Conservation (phyloP, 1,284 basidiomycete genomes). For the Afroboletus lepidellus region DNA sequence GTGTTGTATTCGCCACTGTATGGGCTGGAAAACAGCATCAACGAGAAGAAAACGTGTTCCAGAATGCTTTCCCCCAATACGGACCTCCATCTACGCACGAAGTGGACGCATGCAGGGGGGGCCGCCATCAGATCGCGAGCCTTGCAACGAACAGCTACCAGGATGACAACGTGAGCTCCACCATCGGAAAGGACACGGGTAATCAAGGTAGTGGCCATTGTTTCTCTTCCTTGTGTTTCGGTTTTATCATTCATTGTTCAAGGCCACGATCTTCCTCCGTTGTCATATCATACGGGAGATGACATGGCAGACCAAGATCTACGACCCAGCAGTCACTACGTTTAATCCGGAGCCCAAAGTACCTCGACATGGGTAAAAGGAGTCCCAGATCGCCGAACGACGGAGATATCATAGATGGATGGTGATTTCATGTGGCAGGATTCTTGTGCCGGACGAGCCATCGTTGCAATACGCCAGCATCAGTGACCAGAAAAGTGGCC, state of each 20-base stretch:
- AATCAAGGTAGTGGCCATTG: not conserved
- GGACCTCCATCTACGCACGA: not conserved
- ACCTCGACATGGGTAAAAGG: too few species aligned
- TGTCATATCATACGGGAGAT: not conserved
- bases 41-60: not conserved
- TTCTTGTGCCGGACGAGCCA: too few species aligned
- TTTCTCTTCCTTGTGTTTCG: not conserved
- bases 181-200: not conserved
- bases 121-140: not conserved
- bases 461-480: too few species aligned
- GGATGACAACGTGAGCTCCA: not conserved
- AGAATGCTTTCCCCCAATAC: not conserved
- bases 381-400: not conserved
- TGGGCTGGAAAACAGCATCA: conserved; percentile 21
- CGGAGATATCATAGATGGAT: too few species aligned
- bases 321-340: not conserved
- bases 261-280: not conserved
- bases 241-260: not conserved
- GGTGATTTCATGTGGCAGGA: too few species aligned
- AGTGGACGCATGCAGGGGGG: not conserved
- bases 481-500: too few species aligned
- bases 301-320: not conserved
- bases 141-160: not conserved
- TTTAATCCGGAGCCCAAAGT: too few species aligned
- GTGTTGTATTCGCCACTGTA: conserved; percentile 5